phyloP scores from a whole-genome alignment of 2,329 filamentous ascomycete species.

The Bisporella sp. region DNA sequence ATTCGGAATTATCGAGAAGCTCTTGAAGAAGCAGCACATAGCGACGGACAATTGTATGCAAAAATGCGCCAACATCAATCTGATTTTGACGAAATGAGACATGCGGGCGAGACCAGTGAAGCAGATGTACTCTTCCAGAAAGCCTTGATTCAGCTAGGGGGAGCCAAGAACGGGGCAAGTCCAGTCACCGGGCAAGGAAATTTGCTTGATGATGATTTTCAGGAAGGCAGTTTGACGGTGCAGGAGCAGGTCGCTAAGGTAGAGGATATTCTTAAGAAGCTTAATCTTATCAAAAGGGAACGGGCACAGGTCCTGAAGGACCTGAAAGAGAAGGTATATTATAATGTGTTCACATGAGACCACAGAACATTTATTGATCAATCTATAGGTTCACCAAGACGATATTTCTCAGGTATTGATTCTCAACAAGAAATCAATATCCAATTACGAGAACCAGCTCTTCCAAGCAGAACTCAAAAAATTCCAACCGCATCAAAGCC shows the following conservation, averaged over 20 bases:
- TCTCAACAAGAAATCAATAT: conserved; percentile 92
- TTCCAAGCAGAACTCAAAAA: conserved; percentile 98
- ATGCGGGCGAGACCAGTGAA: conserved; percentile 78
- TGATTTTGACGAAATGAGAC: conserved; percentile 93
- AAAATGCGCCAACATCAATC: conserved; percentile 80
- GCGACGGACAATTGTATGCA: conserved; percentile 74
- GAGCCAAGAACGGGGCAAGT: conserved; percentile 52
- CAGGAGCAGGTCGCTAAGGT: conserved; percentile 83
- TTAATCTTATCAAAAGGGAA: conserved; percentile 89
- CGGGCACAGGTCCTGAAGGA: conserved; percentile 89
- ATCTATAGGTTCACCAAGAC: conserved; percentile 74
- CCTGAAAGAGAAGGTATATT: conserved; percentile 84
- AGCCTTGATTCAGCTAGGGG: conserved; percentile 71
- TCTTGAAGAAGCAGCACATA: conserved; percentile 80
- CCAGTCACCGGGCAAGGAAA: conserved; percentile 59
- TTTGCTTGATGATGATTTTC: conserved; percentile 87
- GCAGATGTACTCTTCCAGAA: conserved; percentile 84
- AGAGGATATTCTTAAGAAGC: conserved; percentile 82
- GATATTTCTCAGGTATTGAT: conserved; percentile 98
- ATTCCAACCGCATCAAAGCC: conserved; percentile 86
- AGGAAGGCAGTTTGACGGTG: conserved; percentile 71
- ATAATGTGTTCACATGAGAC: neutral
- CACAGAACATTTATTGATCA: conserved; percentile 7
- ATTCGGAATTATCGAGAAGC: conserved; percentile 84
- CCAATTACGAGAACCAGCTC: conserved; percentile 83